Evolutionary conservation across 176 grass and related monocot genomes (phyloP).

Genomic region (Calamus simplicifolius): DNA sequence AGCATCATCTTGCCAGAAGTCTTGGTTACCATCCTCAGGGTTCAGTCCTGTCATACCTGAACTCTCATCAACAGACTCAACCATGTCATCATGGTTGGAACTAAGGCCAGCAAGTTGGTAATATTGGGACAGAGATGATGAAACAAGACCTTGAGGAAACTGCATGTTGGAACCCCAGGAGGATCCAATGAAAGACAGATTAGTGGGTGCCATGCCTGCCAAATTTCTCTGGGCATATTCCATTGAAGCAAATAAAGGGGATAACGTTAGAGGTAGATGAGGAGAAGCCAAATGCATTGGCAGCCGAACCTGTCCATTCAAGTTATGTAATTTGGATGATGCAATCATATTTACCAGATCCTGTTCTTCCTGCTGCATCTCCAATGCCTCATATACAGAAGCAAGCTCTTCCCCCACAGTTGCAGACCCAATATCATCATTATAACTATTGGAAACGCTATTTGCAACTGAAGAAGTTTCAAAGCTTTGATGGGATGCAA

Average conservation of each 20-base stretch:
- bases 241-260: conserved; percentile 38
- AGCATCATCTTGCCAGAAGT: conserved; percentile 30
- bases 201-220: conserved; percentile 44
- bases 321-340: conserved; percentile 61
- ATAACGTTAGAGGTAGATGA: conserved; percentile 40
- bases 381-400: conserved; percentile 58
- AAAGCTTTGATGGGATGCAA: conserved; percentile 39
- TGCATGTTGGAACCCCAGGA: conserved; percentile 59
- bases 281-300: conserved; percentile 43
- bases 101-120: conserved; percentile 29
- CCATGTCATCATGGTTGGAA: conserved; percentile 34
- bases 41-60: conserved; percentile 29
- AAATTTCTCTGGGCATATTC: conserved; percentile 46
- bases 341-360: conserved; percentile 67
- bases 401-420: conserved; percentile 47
- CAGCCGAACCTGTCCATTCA: conserved; percentile 57
- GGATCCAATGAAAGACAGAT: conserved; percentile 33
- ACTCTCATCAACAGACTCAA: conserved; percentile 26
- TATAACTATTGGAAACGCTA: conserved; percentile 61
- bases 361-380: conserved; percentile 63
- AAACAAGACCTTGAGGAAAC: conserved; percentile 42
- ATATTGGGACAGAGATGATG: conserved; percentile 49
- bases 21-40: conserved; percentile 23
- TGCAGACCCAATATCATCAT: conserved; percentile 46
- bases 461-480: conserved; percentile 56